Percentiles rank a stretch among this genome's conserved stretches.
phyloP scores from a whole-genome alignment of 2,329 filamentous ascomycete genomes.

The Cryphonectria naterciae region DNA sequence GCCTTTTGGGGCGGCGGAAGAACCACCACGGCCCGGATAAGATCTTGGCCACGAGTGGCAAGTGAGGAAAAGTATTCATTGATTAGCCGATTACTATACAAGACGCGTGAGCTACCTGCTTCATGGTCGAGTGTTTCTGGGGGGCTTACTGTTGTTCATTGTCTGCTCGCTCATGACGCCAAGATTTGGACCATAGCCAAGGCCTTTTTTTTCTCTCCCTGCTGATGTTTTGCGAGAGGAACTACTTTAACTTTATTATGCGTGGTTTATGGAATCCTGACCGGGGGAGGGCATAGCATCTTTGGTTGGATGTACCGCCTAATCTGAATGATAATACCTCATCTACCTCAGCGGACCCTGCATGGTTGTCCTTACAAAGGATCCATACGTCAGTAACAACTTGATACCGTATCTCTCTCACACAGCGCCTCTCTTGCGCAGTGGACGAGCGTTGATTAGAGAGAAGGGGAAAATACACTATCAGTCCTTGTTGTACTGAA shows the following conservation, averaged over 20 bases:
- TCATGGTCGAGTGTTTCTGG: not conserved
- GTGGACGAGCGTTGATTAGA: slow-evolving; percentile 39
- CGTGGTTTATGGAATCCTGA: not conserved
- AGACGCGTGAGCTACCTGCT: not conserved
- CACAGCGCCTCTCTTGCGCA: slow-evolving; percentile 36
- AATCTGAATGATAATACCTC: not conserved
- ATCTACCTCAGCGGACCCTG: not conserved
- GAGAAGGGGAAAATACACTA: slow-evolving; percentile 36
- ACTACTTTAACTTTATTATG: not conserved
- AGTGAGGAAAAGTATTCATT: not conserved
- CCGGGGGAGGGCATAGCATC: too few species aligned
- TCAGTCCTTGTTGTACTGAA: not conserved
- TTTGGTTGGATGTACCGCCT: not conserved
- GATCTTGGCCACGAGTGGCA: not conserved
- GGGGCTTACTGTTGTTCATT: not conserved
- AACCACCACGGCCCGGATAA: not conserved
- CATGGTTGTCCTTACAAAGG: slow-evolving; percentile 36
- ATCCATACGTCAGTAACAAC: slow-evolving; percentile 41
- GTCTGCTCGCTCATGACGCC: not conserved
- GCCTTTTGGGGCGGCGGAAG: too few species aligned
- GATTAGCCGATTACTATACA: not conserved
- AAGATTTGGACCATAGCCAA: not conserved
- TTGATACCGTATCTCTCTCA: slow-evolving; percentile 38
- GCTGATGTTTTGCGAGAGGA: not conserved
- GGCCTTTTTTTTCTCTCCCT: not conserved